phyloP scores from a whole-genome alignment of 768 basidiomycete genomes.

The Termitomyces sp. region DNA sequence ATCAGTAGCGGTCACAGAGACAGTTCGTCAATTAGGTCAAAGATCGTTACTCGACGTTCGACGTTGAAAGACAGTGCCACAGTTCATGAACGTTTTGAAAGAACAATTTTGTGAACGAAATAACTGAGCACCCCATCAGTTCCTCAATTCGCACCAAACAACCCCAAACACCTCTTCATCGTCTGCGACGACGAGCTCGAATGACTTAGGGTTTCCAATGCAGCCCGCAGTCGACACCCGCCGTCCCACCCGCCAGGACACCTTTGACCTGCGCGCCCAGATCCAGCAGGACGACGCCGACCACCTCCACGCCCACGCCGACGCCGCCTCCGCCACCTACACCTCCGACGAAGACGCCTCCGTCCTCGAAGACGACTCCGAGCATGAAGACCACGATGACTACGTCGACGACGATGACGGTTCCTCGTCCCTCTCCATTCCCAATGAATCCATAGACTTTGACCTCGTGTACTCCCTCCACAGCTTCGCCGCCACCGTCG shows the following conservation, averaged over 20 bases:
- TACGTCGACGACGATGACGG: slow-evolving; percentile 71
- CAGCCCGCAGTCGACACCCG: too few relatives aligned
- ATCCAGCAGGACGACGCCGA: slow-evolving; percentile 45
- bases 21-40: too few relatives aligned
- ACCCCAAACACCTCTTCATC: background rate
- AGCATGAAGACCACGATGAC: slow-evolving; percentile 66
- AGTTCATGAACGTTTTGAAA: too few relatives aligned
- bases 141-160: background rate
- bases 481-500: slow-evolving; percentile 95
- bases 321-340: slow-evolving; percentile 38
- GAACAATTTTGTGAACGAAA: too few relatives aligned
- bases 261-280: slow-evolving; percentile 69
- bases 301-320: slow-evolving; percentile 37
- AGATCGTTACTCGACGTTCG: too few relatives aligned
- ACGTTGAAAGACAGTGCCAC: too few relatives aligned
- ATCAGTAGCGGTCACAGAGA: too few relatives aligned
- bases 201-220: too few relatives aligned
- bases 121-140: too few relatives aligned
- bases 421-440: slow-evolving; percentile 80
- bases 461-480: slow-evolving; percentile 91
- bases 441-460: slow-evolving; percentile 91
- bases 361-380: slow-evolving; percentile 81
- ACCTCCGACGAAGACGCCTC: slow-evolving; percentile 74
- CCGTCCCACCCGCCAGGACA: slow-evolving; percentile 13
- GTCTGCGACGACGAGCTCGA: too few relatives aligned